phyloP scores from a whole-genome alignment of 2,329 filamentous ascomycete genomes.

The Parascedosporium putredinis region DNA sequence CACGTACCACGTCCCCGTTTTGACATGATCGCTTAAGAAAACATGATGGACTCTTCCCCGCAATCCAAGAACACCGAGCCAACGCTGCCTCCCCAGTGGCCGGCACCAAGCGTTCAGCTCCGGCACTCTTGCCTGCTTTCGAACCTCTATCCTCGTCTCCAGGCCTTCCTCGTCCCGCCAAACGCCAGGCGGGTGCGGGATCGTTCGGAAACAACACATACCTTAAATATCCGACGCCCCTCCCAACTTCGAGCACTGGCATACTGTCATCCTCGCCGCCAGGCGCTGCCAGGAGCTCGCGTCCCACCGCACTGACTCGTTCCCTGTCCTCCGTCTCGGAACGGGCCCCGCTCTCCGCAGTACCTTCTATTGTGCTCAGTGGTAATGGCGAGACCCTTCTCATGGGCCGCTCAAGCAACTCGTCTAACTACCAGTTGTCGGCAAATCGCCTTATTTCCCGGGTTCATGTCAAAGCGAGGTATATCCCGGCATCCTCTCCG shows the following conservation, averaged over 20 bases:
- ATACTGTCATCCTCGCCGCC: slow-evolving; percentile 83
- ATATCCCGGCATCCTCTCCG: slow-evolving; percentile 57
- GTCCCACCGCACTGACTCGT: slow-evolving; percentile 22
- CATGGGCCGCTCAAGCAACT: slow-evolving; percentile 91
- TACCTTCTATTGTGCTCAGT: slow-evolving; percentile 73
- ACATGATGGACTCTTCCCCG: slow-evolving; percentile 31
- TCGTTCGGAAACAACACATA: slow-evolving; percentile 31
- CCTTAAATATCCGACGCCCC: slow-evolving; percentile 79
- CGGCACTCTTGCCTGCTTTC: slow-evolving; percentile 66
- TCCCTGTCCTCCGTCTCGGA: slow-evolving; percentile 36
- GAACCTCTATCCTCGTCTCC: slow-evolving; percentile 73
- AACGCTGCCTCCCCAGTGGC: slow-evolving; percentile 21
- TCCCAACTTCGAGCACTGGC: slow-evolving; percentile 87
- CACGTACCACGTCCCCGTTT: slow-evolving; percentile 12
- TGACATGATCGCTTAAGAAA: slow-evolving; percentile 12
- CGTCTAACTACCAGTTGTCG: slow-evolving; percentile 89
- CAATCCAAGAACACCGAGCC: slow-evolving; percentile 22
- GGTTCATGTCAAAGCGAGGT: slow-evolving; percentile 82
- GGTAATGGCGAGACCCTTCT: slow-evolving; percentile 70
- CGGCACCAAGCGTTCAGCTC: slow-evolving; percentile 50
- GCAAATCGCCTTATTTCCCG: slow-evolving; percentile 87
- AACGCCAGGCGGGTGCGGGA: slow-evolving; percentile 48
- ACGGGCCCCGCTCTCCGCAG: slow-evolving; percentile 69
- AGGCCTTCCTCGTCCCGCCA: slow-evolving; percentile 55
- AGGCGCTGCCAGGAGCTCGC: slow-evolving; percentile 24